phyloP scores from a whole-genome alignment of 1,139 yeast genomes.

The Suhomyces wounanorum region DNA sequence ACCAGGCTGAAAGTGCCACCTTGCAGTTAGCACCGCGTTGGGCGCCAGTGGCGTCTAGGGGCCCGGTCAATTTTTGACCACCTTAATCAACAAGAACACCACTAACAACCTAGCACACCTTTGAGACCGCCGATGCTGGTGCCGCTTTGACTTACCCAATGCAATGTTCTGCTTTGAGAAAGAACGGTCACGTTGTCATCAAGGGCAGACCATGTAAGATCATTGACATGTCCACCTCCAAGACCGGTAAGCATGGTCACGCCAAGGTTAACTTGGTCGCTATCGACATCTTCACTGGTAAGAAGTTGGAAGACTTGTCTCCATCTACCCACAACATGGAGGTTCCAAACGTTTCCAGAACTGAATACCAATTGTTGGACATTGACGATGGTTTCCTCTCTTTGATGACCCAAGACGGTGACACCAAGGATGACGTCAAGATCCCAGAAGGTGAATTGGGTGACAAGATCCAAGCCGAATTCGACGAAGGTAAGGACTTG shows the following conservation, averaged over 20 bases:
- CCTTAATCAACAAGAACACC: neutral
- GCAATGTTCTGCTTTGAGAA: conserved; percentile 99
- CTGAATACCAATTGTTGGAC: conserved; percentile 95
- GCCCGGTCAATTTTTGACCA: neutral
- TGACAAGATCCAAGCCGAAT: conserved; percentile 84
- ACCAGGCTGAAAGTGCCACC: neutral
- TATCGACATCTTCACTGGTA: conserved; percentile 97
- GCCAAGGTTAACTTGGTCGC: conserved; percentile 99
- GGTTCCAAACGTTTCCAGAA: conserved; percentile 96
- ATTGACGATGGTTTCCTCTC: conserved; percentile 98
- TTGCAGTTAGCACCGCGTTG: neutral
- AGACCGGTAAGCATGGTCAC: conserved; percentile 99
- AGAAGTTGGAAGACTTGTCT: conserved; percentile 99
- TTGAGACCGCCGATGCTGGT: conserved; percentile 99
- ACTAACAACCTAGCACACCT: conserved; percentile 69
- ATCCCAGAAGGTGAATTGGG: conserved; percentile 98
- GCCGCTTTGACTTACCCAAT: conserved; percentile 98
- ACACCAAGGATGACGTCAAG: conserved; percentile 98
- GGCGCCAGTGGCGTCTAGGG: neutral
- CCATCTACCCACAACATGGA: conserved; percentile 99
- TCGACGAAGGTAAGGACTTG: conserved; percentile 97
- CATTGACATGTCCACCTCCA: conserved; percentile 99
- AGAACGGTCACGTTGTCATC: conserved; percentile 98
- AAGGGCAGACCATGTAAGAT: conserved; percentile 99
- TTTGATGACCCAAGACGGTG: conserved; percentile 96